Evolutionary conservation across 352 stramenopile genomes (phyloP).

Genomic region (Pythium inflatum): DNA sequence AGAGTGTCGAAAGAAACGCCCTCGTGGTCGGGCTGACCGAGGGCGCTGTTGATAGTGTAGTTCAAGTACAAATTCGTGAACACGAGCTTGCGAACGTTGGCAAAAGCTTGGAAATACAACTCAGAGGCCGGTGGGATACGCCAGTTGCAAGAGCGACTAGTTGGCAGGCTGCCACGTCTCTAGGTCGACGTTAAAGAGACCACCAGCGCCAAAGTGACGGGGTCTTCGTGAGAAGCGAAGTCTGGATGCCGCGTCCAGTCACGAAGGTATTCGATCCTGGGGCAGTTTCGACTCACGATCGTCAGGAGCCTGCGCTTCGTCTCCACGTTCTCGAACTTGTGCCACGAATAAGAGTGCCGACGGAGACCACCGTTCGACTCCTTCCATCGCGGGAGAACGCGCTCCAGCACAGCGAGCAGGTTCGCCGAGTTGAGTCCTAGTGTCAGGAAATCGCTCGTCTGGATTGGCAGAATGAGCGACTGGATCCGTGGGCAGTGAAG

Average conservation of each 20-base stretch:
- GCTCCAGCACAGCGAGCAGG: neutral
- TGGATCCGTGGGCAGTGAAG: neutral
- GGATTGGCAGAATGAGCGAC: conserved; percentile 5
- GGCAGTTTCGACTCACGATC: neutral
- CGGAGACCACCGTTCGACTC: neutral
- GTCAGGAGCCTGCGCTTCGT: conserved; percentile 2
- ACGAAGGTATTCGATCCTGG: neutral
- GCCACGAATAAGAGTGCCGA: neutral
- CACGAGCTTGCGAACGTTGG: neutral
- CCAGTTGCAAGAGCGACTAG: no score
- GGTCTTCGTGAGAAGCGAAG: neutral
- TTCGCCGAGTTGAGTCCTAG: neutral
- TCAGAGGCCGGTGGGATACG: neutral
- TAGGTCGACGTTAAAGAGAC: neutral
- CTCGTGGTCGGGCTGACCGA: neutral
- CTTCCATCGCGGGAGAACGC: neutral
- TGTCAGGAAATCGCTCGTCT: neutral
- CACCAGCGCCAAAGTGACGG: neutral
- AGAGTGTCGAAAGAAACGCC: neutral
- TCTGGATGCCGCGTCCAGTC: conserved; percentile 2
- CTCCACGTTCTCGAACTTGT: neutral
- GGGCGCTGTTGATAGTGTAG: neutral
- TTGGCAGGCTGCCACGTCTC: no score
- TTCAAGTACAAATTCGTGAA: neutral
- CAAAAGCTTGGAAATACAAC: neutral